Conservation (phyloP, 805 yeast genomes). For the Pichia ethanolica region DNA sequence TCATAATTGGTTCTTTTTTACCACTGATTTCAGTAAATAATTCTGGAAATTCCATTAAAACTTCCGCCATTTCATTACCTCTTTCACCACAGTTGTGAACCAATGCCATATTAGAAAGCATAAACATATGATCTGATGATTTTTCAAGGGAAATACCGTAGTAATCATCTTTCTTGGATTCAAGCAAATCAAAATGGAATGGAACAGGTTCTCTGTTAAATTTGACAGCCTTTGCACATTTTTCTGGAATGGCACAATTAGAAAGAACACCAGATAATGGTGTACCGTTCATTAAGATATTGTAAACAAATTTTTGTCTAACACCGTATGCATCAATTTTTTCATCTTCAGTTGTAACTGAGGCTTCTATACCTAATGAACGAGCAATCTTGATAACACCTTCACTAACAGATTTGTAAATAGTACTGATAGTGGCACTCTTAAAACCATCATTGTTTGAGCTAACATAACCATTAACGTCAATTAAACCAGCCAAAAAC, state of each 20-base stretch:
- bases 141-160: slow-evolving; percentile 35
- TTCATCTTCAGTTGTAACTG: slow-evolving; percentile 20
- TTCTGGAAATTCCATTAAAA: slow-evolving; percentile 98
- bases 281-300: slow-evolving; percentile 20
- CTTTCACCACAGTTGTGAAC: slow-evolving; percentile 60
- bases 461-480: slow-evolving; percentile 27
- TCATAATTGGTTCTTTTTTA: slow-evolving; percentile 97
- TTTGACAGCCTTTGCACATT: slow-evolving; percentile 11
- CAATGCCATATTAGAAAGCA: slow-evolving; percentile 32
- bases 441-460: slow-evolving; percentile 3
- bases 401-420: slow-evolving; percentile 26
- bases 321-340: not conserved
- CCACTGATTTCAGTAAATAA: slow-evolving; percentile 86
- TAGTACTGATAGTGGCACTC: slow-evolving; percentile 28
- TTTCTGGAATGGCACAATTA: slow-evolving; percentile 21
- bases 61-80: slow-evolving; percentile 99
- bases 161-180: slow-evolving; percentile 28
- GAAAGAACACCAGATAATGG: slow-evolving; percentile 22
- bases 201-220: slow-evolving; percentile 19
- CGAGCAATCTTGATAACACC: slow-evolving; percentile 34
- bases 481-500: slow-evolving; percentile 39
- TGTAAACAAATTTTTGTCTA: slow-evolving; percentile 7
- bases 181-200: slow-evolving; percentile 27
- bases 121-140: slow-evolving; percentile 36
- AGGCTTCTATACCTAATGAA: slow-evolving; percentile 35